A percentile compares a stretch with the other conserved stretches of the same genome.
Evolutionary conservation across 2,329 filamentous ascomycete species (phyloP).

Genomic region (Cercospora sp.): DNA sequence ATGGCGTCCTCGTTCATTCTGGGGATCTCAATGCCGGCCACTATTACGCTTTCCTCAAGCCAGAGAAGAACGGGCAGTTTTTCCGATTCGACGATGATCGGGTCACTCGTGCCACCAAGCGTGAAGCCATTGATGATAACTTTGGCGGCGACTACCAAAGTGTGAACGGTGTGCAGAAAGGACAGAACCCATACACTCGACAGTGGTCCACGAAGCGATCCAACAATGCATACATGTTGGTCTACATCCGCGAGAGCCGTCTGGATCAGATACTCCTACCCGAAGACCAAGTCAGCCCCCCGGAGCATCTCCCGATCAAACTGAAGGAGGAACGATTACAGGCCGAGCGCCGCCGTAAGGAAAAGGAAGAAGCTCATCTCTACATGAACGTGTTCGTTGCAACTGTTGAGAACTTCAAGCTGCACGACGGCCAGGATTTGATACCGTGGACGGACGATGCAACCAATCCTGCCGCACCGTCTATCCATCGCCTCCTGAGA

Average conservation of each 20-base stretch:
- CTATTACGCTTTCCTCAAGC: slow-evolving; percentile 97
- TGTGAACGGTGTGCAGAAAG: slow-evolving; percentile 54
- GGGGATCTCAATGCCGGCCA: slow-evolving; percentile 96
- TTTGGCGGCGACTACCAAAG: slow-evolving; percentile 79
- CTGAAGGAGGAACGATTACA: slow-evolving; percentile 80
- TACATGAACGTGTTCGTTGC: slow-evolving; percentile 85
- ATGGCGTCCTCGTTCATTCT: slow-evolving; percentile 93
- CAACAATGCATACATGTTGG: slow-evolving; percentile 97
- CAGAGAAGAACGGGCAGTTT: slow-evolving; percentile 87
- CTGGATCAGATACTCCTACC: slow-evolving; percentile 79
- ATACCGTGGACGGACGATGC: slow-evolving; percentile 57
- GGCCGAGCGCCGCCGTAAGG: slow-evolving; percentile 75
- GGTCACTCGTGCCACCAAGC: slow-evolving; percentile 88
- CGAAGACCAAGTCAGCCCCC: slow-evolving; percentile 75
- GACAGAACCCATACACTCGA: slow-evolving; percentile 65
- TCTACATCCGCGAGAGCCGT: slow-evolving; percentile 87
- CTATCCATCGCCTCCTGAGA: slow-evolving; percentile 70
- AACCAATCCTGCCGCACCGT: slow-evolving; percentile 69
- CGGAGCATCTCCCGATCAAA: slow-evolving; percentile 73
- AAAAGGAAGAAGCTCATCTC: slow-evolving; percentile 90
- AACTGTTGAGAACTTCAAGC: slow-evolving; percentile 75
- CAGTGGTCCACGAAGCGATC: slow-evolving; percentile 66
- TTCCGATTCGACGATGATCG: slow-evolving; percentile 98
- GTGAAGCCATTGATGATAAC: slow-evolving; percentile 93
- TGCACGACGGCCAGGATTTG: slow-evolving; percentile 82